These are phyloP conservation scores for Tylopilus rubrobrunneus DNA, from an alignment of 768 basidiomycete genomes.

Conservation along the genomic window DNA sequence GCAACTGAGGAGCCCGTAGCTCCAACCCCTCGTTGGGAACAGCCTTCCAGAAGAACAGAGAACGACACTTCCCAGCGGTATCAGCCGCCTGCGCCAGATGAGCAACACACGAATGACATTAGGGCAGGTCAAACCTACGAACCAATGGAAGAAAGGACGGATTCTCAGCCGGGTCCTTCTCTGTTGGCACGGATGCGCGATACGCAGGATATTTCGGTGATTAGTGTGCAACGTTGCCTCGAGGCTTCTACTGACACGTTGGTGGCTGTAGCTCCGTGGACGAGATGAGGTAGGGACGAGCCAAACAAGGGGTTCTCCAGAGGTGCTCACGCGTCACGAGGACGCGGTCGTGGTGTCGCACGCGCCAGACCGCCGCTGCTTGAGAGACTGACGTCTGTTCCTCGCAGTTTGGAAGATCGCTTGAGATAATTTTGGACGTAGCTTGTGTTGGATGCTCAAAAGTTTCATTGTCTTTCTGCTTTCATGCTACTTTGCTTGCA, in stretches of 20 bases:
- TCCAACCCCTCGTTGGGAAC: constrained; percentile 5
- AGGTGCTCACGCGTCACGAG: constrained; percentile 13
- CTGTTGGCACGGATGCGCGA: constrained; percentile 25
- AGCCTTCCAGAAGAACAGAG: constrained; percentile 8
- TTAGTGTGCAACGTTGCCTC: neutral
- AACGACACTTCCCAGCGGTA: constrained; percentile 12
- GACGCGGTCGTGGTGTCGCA: constrained; percentile 18
- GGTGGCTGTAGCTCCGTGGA: constrained; percentile 18
- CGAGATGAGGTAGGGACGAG: constrained; percentile 20
- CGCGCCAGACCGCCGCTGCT: constrained; percentile 18
- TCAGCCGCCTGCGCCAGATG: constrained; percentile 7
- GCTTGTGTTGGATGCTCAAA: too few relatives aligned
- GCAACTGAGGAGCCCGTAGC: neutral
- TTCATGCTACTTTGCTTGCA: too few relatives aligned
- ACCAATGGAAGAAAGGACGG: constrained; percentile 11
- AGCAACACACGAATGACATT: constrained; percentile 3
- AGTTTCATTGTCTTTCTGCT: too few relatives aligned
- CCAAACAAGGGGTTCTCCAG: constrained; percentile 15
- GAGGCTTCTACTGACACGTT: neutral
- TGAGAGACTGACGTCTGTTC: constrained; percentile 10
- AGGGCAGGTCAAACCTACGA: constrained; percentile 13
- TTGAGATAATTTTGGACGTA: neutral
- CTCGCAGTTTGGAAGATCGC: constrained; percentile 16
- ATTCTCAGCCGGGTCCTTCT: constrained; percentile 13
- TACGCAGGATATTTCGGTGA: constrained; percentile 22